These are phyloP conservation scores for Ogataea minuta DNA, from an alignment of 805 yeast genomes.

Conservation along the genomic window DNA sequence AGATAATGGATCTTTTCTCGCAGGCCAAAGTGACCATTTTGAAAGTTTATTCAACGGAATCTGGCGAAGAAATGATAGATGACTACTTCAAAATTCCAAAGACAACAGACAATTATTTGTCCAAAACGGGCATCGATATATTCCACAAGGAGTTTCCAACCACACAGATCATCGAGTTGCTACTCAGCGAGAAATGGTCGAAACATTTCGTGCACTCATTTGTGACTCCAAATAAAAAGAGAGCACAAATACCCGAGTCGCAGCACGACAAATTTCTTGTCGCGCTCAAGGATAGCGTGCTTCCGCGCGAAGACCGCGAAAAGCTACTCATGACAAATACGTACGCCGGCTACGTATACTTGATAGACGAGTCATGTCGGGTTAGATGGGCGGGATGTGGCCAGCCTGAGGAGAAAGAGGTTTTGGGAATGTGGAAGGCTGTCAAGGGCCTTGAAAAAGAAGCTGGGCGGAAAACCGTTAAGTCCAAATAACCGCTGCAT, in stretches of 20 bases:
- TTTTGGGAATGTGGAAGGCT: conserved; percentile 60
- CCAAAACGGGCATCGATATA: conserved; percentile 39
- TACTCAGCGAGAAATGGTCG: conserved; percentile 68
- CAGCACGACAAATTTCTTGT: conserved; percentile 58
- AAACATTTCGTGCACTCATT: conserved; percentile 64
- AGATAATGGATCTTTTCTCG: conserved; percentile 40
- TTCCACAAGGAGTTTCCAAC: conserved; percentile 45
- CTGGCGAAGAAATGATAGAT: conserved; percentile 67
- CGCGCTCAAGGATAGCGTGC: conserved; percentile 52
- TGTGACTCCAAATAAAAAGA: conserved; percentile 42
- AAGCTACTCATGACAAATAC: conserved; percentile 65
- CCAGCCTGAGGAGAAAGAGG: conserved; percentile 66
- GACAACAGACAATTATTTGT: conserved; percentile 40
- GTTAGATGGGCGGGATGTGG: conserved; percentile 95
- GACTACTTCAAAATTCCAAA: conserved; percentile 53
- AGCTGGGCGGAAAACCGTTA: conserved; percentile 19
- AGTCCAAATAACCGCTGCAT: conserved; percentile 13
- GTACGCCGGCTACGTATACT: conserved; percentile 78
- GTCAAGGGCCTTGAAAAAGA: conserved; percentile 60
- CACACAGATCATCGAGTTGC: conserved; percentile 73
- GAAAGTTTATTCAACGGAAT: conserved; percentile 61
- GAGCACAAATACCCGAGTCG: conserved; percentile 24
- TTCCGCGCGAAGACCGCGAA: conserved; percentile 57
- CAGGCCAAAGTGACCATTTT: conserved; percentile 58
- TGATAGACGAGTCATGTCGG: conserved; percentile 69